A percentile compares a stretch with the other conserved stretches of the same genome.
These are phyloP conservation scores for peach (Prunus persica) DNA, from an alignment of 306 rosid species.

Conservation along the genomic window DNA sequence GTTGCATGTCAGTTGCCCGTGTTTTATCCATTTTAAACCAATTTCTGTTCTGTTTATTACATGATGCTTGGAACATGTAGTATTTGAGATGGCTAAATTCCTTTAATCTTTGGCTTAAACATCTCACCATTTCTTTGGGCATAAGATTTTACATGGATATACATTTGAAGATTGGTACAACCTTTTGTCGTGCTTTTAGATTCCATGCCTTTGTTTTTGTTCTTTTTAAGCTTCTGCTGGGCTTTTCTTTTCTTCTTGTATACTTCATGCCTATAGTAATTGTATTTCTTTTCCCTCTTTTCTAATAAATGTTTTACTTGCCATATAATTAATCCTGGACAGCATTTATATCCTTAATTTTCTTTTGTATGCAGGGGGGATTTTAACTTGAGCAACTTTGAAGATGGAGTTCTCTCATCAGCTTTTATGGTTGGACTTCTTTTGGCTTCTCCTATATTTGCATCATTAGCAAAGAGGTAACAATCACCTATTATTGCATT, in stretches of 20 bases:
- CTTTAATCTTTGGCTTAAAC: not conserved
- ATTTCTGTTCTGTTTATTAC: not conserved
- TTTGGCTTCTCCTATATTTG: constrained; percentile 86
- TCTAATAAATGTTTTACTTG: not conserved
- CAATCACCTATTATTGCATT: not conserved
- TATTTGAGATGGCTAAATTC: not conserved
- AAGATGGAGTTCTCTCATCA: constrained; percentile 88
- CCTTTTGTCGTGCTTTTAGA: not conserved
- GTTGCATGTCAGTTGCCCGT: not conserved
- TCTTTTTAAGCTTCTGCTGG: not conserved
- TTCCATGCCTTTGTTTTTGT: not conserved
- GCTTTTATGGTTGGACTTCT: constrained; percentile 98
- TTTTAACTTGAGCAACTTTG: constrained; percentile 80
- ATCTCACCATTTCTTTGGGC: not conserved
- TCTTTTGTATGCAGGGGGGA: constrained; percentile 62
- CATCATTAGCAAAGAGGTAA: constrained; percentile 83
- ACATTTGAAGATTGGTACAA: not conserved
- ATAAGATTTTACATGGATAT: not conserved
- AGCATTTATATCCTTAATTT: not conserved
- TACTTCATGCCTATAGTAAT: not conserved
- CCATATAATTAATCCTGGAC: not conserved
- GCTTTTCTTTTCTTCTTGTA: not conserved
- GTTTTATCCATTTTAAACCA: not conserved
- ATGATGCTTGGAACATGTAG: not conserved
- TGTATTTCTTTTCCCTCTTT: not conserved